Base-by-base conservation (phyloP, 768 basidiomycete species). In the Lyophyllum shimeji region DNA sequence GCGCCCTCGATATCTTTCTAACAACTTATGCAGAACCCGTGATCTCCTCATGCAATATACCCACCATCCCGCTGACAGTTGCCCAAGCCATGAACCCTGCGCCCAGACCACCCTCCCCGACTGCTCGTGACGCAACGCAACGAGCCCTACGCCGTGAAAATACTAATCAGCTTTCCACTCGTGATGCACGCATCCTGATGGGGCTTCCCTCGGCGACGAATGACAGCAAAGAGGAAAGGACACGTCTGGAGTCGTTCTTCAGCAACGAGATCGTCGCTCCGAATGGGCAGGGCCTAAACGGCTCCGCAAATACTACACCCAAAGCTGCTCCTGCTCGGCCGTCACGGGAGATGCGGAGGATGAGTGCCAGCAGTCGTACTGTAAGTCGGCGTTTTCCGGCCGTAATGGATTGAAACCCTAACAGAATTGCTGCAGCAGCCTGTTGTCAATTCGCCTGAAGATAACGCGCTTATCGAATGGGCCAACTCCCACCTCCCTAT, bases 61-160 rank as follows among this genome's bases (percentile, higher is more conserved):
- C 95, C 0, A 98, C 96, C 0, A 98, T 98, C 59, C 93, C 96
- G 0, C 79, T 99, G 40, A 84, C 89, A 21, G 92, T 97, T 12
- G 97, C 97, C 0, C 95, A 98, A 74, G 86, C 95, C 1, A 93
- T 98, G 94, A 93, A 92, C 64, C 95, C 96, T 1, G 90, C 91
- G 0, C 95, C 95, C 7, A 83, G 96, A 12, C 97, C 97, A 0
- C 96, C 97, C 1, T 96, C 95, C 0, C 97, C 97, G 0, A 79
- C 84, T 0, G 87, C 90, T 13, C 86, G 93, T 15, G 93, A 84
- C 18, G 93, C 94, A 1, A 93, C 89, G 0, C 95, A 98, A 69
- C 85, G 87, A 42, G 92, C 94, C 0, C 76, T 91, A 47, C 84
- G 93, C 18, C 79, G 93, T 48, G 92, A 94, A 67, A 89, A 97